Percentiles rank a stretch among this genome's conserved stretches.
Evolutionary conservation across 2,329 filamentous ascomycete species (phyloP).

Genomic region (Nannizziopsis arthrosporioides): DNA sequence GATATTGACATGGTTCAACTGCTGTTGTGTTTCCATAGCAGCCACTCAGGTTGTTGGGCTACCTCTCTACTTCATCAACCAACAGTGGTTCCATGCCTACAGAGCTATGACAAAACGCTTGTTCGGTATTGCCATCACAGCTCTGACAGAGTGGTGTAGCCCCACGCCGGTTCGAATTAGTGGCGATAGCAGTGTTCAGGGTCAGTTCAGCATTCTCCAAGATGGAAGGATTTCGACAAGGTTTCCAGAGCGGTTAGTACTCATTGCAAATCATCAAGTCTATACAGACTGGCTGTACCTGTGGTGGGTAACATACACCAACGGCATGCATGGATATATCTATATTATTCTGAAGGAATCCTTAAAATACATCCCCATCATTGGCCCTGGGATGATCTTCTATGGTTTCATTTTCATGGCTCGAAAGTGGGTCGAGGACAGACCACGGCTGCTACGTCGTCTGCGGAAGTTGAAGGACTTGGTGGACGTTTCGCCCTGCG

Average conservation of each 20-base stretch:
- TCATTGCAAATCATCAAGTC: slow-evolving; percentile 55
- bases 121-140: slow-evolving; percentile 51
- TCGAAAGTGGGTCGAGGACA: slow-evolving; percentile 51
- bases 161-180: slow-evolving; percentile 52
- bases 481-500: slow-evolving; percentile 39
- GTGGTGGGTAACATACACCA: slow-evolving; percentile 57
- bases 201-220: slow-evolving; percentile 45
- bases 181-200: slow-evolving; percentile 49
- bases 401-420: slow-evolving; percentile 57
- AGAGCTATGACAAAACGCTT: slow-evolving; percentile 56
- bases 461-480: slow-evolving; percentile 44
- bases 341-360: slow-evolving; percentile 58
- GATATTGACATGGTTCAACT: slow-evolving; percentile 36
- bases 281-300: slow-evolving; percentile 61
- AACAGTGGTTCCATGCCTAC: slow-evolving; percentile 50
- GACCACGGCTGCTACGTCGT: slow-evolving; percentile 47
- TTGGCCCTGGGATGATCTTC: slow-evolving; percentile 53
- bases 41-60: slow-evolving; percentile 50
- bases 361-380: slow-evolving; percentile 49
- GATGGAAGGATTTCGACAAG: slow-evolving; percentile 48
- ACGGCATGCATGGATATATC: slow-evolving; percentile 53
- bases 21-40: slow-evolving; percentile 34
- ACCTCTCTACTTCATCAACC: slow-evolving; percentile 50
- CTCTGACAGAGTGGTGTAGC: slow-evolving; percentile 51
- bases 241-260: slow-evolving; percentile 49